Conservation (phyloP, 148 eudicot genomes). For the Mesembryanthemum crystallinum region DNA sequence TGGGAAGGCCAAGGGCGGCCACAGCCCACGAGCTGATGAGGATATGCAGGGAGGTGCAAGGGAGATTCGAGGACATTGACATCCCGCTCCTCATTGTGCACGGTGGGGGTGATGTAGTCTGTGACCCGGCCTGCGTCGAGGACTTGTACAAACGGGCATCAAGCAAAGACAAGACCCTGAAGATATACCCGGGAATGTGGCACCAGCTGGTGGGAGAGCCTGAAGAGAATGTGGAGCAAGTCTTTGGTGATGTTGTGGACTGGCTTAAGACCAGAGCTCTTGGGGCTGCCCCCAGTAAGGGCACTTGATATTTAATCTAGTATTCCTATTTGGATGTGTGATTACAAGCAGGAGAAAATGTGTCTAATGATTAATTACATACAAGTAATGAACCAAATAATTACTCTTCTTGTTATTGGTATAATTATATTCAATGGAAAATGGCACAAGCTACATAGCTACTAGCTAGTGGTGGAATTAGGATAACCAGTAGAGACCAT, state of each 20-base stretch:
- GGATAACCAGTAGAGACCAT: too few species aligned
- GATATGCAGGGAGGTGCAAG: slow-evolving; percentile 71
- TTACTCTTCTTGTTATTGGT: too few species aligned
- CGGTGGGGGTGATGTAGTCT: slow-evolving; percentile 71
- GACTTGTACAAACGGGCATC: slow-evolving; percentile 61
- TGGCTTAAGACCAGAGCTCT: slow-evolving; percentile 73
- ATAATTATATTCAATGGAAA: too few species aligned
- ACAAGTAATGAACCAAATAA: too few species aligned
- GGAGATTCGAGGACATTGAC: slow-evolving; percentile 55
- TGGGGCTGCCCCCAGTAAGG: slow-evolving; percentile 17
- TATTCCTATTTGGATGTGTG: background rate
- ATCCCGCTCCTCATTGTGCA: slow-evolving; percentile 71
- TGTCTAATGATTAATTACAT: too few species aligned
- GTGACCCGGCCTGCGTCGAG: slow-evolving; percentile 84
- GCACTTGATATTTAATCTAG: background rate
- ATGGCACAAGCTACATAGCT: too few species aligned
- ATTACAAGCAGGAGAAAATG: too few species aligned
- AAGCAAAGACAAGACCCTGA: slow-evolving; percentile 78
- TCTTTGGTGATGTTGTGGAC: slow-evolving; percentile 75
- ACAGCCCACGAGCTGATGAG: slow-evolving; percentile 82
- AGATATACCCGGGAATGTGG: slow-evolving; percentile 85
- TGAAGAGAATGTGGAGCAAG: slow-evolving; percentile 65
- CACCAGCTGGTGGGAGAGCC: slow-evolving; percentile 89
- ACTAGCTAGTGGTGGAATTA: too few species aligned
- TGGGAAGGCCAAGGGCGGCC: slow-evolving; percentile 76